Percentiles rank a stretch among this genome's conserved stretches.
phyloP scores from a whole-genome alignment of 163 green algal species.

The Volvox carteri region DNA sequence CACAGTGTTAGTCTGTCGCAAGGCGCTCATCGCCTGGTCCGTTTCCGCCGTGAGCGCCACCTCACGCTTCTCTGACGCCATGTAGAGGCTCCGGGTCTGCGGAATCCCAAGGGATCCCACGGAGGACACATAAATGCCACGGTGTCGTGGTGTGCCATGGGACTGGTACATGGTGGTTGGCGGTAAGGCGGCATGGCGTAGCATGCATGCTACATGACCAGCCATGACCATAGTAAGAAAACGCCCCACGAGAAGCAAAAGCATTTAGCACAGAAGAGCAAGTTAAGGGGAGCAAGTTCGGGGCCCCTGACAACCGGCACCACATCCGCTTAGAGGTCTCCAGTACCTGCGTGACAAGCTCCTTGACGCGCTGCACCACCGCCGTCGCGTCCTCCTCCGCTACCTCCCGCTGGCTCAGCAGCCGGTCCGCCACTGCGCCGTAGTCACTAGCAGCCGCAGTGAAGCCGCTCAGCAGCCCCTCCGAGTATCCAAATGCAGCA shows the following conservation, averaged over 20 bases:
- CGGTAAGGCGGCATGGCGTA: too few species aligned
- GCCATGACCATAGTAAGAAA: too few species aligned
- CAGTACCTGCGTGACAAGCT: constrained; percentile 58
- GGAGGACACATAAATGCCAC: too few species aligned
- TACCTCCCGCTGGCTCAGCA: constrained; percentile 41
- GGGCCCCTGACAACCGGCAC: too few species aligned
- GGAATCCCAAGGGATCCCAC: too few species aligned
- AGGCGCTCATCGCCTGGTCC: constrained; percentile 20
- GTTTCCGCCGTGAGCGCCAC: constrained; percentile 60
- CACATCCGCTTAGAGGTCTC: too few species aligned
- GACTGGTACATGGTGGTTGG: too few species aligned
- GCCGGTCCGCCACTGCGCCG: constrained; percentile 18
- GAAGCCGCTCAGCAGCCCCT: constrained; percentile 31
- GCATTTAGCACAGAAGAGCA: too few species aligned
- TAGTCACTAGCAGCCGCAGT: constrained; percentile 23
- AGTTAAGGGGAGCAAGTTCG: too few species aligned
- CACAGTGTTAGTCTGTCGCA: constrained; percentile 57
- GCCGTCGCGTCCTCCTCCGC: constrained; percentile 49
- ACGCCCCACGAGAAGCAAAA: too few species aligned
- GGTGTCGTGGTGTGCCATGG: too few species aligned
- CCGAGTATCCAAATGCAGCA: constrained; percentile 50
- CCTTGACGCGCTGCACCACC: constrained; percentile 51
- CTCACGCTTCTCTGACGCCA: constrained; percentile 58
- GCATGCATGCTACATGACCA: too few species aligned
- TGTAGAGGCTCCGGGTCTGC: constrained; percentile 53